Percentiles rank a stretch among this genome's conserved stretches.
These are phyloP conservation scores for Aristolochia fimbriata DNA, from an alignment of 164 flowering plant genomes.

Conservation along the genomic window DNA sequence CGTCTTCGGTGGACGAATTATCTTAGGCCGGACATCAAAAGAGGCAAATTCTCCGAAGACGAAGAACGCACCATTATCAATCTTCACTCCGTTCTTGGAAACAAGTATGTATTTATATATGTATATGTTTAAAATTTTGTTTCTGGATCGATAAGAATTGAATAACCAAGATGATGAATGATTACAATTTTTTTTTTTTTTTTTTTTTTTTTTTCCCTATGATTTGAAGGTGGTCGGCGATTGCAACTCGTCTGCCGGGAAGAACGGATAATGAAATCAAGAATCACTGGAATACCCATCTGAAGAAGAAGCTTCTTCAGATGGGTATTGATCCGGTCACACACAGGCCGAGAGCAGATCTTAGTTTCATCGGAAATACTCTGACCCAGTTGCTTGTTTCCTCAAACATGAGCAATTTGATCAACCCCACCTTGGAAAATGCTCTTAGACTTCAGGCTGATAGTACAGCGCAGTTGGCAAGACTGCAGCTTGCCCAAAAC, in stretches of 20 bases:
- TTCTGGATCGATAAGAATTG: too few relatives aligned
- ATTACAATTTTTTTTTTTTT: background rate
- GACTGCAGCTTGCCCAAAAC: slow-evolving; percentile 31
- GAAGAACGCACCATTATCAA: slow-evolving; percentile 6
- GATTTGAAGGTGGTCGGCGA: slow-evolving; percentile 58
- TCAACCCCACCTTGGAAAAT: slow-evolving; percentile 32
- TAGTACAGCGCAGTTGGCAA: slow-evolving; percentile 37
- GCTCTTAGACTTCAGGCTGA: slow-evolving; percentile 38
- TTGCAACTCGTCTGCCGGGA: slow-evolving; percentile 63
- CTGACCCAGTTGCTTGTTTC: slow-evolving; percentile 28
- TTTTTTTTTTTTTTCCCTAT: too few relatives aligned
- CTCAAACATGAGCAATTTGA: slow-evolving; percentile 15
- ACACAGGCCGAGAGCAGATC: slow-evolving; percentile 52
- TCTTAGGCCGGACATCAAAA: slow-evolving; percentile 9
- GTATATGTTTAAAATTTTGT: too few relatives aligned
- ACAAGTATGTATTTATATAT: slow-evolving; percentile 47
- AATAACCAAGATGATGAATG: background rate
- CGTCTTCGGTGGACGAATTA: slow-evolving; percentile 9
- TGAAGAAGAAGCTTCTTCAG: slow-evolving; percentile 49
- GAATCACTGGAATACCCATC: slow-evolving; percentile 66
- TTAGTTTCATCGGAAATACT: slow-evolving; percentile 26
- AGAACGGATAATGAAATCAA: slow-evolving; percentile 68
- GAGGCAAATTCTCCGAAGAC: slow-evolving; percentile 6
- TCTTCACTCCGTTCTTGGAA: slow-evolving; percentile 61
- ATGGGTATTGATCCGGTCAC: slow-evolving; percentile 66